Evolutionary conservation across 345 rosid genomes (phyloP).

Genomic region (Arabidopsis thaliana): TAIR10.1 NC_003070.9:27213001-27213500

Average conservation of each 20-base stretch:
- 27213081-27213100: constrained; percentile 96
- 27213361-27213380: not conserved
- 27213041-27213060: constrained; percentile 87
- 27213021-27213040: constrained; percentile 74
- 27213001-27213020: constrained; percentile 50
- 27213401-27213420: not conserved
- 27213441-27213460: constrained; percentile 93
- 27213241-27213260: constrained; percentile 96
- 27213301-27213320: constrained; percentile 85
- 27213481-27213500: constrained; percentile 87
- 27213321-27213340: constrained; percentile 73
- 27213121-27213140: constrained; percentile 84
- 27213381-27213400: constrained; percentile 2
- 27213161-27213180: constrained; percentile 8
- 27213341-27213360: constrained; percentile 9
- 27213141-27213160: constrained; percentile 40
- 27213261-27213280: constrained; percentile 83
- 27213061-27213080: constrained; percentile 97
- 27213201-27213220: constrained; percentile 52
- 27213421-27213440: constrained; percentile 50
- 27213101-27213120: constrained; percentile 84
- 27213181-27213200: constrained; percentile 10
- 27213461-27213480: constrained; percentile 97
- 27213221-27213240: constrained; percentile 91
- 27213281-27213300: constrained; percentile 93